A percentile compares a stretch with the other conserved stretches of the same genome.
Conservation (phyloP, 129 eudicot species). For the Heracleum sosnowskyi region DNA sequence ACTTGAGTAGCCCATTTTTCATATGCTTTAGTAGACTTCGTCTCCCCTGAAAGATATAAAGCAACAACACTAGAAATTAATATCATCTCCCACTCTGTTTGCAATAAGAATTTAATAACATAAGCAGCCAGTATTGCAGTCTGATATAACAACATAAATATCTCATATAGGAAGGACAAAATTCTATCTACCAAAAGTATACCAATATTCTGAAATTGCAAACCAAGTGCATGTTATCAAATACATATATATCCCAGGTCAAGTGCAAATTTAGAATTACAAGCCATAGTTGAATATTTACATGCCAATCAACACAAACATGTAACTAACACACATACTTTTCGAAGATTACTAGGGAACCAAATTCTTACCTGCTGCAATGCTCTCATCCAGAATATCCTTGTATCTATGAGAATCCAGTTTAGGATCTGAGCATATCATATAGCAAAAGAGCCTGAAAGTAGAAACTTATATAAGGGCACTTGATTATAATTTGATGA, state of each 20-base stretch:
- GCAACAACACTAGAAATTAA: neutral
- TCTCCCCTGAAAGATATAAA: constrained; percentile 37
- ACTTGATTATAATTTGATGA: neutral
- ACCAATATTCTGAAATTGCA: neutral
- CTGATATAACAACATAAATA: neutral
- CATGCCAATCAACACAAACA: neutral
- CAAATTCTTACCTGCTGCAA: constrained; percentile 50
- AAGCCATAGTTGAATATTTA: neutral
- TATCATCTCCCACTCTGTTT: neutral
- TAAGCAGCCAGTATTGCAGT: neutral
- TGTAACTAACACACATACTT: neutral
- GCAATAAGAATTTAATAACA: neutral
- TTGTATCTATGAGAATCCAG: constrained; percentile 95
- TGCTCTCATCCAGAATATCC: constrained; percentile 89
- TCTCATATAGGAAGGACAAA: neutral
- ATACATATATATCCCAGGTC: neutral
- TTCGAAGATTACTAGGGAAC: neutral
- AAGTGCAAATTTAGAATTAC: neutral
- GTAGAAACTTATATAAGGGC: neutral
- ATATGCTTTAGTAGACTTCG: constrained; percentile 68
- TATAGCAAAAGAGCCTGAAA: constrained; percentile 83
- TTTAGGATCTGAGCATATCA: constrained; percentile 88
- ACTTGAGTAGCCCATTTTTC: constrained; percentile 75
- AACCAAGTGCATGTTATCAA: neutral
- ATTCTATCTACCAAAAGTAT: neutral